Evolutionary conservation across 192 early-diverging fungal species (phyloP), one percentile per base, ranked within the genome.

Genomic region (Coemansia sp.): DNA sequence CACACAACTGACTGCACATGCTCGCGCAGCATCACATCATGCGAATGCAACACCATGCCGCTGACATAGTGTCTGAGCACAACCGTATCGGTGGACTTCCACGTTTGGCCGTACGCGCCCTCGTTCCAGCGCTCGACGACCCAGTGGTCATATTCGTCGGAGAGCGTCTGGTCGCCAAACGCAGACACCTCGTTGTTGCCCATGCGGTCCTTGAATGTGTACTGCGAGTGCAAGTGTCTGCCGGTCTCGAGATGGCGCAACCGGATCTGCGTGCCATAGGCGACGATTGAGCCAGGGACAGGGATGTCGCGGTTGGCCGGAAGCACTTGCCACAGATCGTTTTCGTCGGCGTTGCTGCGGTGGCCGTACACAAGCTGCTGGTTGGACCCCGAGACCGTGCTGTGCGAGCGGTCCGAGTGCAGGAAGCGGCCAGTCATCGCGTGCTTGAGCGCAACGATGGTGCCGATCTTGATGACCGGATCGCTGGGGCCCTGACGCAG

Each of bases 71-170:
- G 85, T 29, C 78, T 66, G 26, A 87, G 72, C 20, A 81, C 67
- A 43, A 86, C 66, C 7, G 67, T 51, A 49, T 86, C 78, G 26
- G 49, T 63, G 43, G 75, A 67, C 45, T 68, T 74, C 86, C 86
- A 87, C 34, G 75, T 79, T 61, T 77, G 59, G 40, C 74, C 75
- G 16, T 75, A 79, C 16, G 56, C 70, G 33, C 72, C 83, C 21
- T 77, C 70, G 15, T 74, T 75, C 70, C 76, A 85, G 64, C 72
- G 74, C 57, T 85, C 81, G n/a, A 87, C 67, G 8, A 79, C 58
- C 86, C 86, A 87, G 33, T 86, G 73, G 61, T 87, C 86, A 63
- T 86, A 85, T 60, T 81, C 68, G 57, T 87, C 85, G 7, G 71
- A 82, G 12, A 39, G 31, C 26, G 64, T 39, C 58, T 82, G 75